Conservation (phyloP, 1,284 basidiomycete species). For the Ustilago nuda region DNA sequence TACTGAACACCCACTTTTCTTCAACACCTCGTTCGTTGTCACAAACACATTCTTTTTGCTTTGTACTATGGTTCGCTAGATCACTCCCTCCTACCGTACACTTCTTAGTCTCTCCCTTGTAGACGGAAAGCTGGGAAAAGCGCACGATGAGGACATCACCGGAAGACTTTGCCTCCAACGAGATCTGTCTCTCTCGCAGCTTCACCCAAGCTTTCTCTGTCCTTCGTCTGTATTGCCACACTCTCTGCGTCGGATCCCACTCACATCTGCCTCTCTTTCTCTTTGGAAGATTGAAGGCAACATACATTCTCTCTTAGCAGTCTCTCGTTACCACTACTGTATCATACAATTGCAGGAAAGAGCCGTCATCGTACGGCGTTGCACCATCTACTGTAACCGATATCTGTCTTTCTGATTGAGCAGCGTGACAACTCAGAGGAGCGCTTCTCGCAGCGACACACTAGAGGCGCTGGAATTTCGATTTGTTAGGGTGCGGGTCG, state of each 20-base stretch:
- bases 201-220: neutral
- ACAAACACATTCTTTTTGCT: neutral
- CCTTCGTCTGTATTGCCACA: neutral
- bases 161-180: conserved; percentile 20
- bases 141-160: conserved; percentile 45
- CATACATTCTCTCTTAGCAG: conserved; percentile 3
- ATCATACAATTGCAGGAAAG: conserved; percentile 12
- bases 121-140: neutral
- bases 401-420: conserved; percentile 2
- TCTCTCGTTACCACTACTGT: conserved; percentile 13
- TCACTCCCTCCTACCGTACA: neutral
- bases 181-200: conserved; percentile 38
- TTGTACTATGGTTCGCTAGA: conserved; percentile 5
- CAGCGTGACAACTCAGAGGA: neutral
- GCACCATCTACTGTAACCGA: neutral
- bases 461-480: neutral
- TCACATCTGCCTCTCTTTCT: conserved; percentile 22
- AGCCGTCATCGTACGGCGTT: conserved; percentile 1
- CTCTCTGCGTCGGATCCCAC: neutral
- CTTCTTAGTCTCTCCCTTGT: neutral
- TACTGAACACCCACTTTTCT: neutral
- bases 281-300: conserved; percentile 20
- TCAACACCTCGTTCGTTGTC: neutral
- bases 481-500: neutral
- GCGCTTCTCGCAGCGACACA: neutral